Base-by-base conservation (phyloP, 257 asterid genomes). In the Gynochthodes officinalis region DNA sequence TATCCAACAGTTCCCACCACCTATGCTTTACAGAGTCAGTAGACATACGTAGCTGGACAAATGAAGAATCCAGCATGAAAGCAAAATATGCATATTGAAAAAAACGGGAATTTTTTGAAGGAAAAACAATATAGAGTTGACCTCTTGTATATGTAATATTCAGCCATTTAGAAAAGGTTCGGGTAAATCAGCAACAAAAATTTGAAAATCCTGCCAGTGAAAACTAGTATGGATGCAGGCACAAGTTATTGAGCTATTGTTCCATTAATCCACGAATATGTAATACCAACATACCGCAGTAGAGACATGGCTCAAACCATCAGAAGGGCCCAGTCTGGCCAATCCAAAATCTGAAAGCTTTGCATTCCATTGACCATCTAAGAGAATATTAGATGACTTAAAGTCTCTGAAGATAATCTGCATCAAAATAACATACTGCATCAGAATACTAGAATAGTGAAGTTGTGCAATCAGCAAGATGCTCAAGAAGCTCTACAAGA, bases 1-100 rank as follows among this genome's bases (percentile, higher is more conserved):
- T 94, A 94, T 46, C 99, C 99, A 4, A 91, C 83, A 2, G 99
- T 94, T 48, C 99, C 97, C 19, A 94, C 99, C 54, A 94, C 92
- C 98, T 93, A 76, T 7, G 32, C 18, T 30, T 42, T 39, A 37
- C 43, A 28, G 55, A 76, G 59, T 48, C 49, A 44, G 42, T 44
- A 33, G 19, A 50, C 23, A 50, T 50, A 50, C 57, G 7, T 37
- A 37, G 42, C 42, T 2, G 3, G 42, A 37, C 42, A 49, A 1
- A 49, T 1, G 14, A 49, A 49, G 54, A 1, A 3, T 49, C n/a
- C 23, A 49, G n/a, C 54, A 57, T 11, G 30, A 57, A 27, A 58
- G 12, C 39, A 27, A 27, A 27, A 27, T 28, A 30, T 12, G 19
- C 12, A 58, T 4, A 28, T 1, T 2, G 10, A 58, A 27, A 58